phyloP scores from a whole-genome alignment of 805 yeast genomes.

The Tetrapisispora pingtungensis region DNA sequence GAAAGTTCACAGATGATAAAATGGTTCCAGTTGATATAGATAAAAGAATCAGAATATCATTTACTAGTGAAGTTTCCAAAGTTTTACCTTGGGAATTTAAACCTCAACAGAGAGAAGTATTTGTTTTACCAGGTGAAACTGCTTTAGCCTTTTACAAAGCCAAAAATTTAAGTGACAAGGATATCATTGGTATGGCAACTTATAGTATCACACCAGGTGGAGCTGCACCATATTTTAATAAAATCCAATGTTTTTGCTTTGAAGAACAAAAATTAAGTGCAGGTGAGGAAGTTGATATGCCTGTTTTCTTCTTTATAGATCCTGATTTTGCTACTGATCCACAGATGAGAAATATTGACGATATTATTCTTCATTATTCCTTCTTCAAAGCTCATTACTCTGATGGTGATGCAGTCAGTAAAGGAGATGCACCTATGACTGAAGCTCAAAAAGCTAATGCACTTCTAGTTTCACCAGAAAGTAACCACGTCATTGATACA shows the following conservation, averaged over 20 bases:
- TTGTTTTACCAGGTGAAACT: conserved; percentile 92
- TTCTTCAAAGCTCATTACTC: conserved; percentile 59
- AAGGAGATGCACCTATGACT: conserved; percentile 9
- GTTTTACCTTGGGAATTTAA: conserved; percentile 89
- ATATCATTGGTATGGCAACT: conserved; percentile 97
- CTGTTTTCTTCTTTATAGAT: conserved; percentile 91
- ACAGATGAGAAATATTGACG: conserved; percentile 80
- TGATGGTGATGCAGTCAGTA: conserved; percentile 30
- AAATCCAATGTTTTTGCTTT: conserved; percentile 96
- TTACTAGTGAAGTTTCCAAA: conserved; percentile 86
- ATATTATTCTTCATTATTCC: conserved; percentile 83
- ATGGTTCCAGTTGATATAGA: conserved; percentile 80
- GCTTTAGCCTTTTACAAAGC: conserved; percentile 95
- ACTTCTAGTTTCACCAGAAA: conserved; percentile 11
- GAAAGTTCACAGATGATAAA: conserved; percentile 76
- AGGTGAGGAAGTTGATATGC: conserved; percentile 98
- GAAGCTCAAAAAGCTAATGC: conserved; percentile 13
- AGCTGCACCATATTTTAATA: conserved; percentile 92
- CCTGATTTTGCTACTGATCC: conserved; percentile 95
- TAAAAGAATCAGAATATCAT: conserved; percentile 69
- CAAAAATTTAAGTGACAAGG: conserved; percentile 72
- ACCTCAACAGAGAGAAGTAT: conserved; percentile 90
- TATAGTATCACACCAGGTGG: conserved; percentile 94
- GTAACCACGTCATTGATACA: background rate
- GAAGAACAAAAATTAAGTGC: conserved; percentile 91